Conservation (phyloP, 1,284 basidiomycete species). For the Malassezia equina region DNA sequence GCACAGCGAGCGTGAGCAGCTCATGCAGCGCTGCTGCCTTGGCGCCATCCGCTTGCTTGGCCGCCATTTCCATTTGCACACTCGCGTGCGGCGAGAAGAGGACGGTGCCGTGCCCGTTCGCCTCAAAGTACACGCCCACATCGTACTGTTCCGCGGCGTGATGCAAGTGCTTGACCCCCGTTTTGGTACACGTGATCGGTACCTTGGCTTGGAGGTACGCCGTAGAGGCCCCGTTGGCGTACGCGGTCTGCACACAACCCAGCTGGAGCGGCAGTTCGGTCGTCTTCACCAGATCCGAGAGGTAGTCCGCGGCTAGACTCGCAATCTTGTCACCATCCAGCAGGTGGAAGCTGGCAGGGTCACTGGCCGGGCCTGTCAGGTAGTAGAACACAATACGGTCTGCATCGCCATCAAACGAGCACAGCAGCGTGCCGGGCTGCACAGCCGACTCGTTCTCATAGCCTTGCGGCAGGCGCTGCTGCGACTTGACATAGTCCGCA, state of each 20-base stretch:
- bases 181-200: constrained; percentile 88
- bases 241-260: constrained; percentile 87
- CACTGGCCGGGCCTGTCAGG: constrained; percentile 50
- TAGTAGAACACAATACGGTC: constrained; percentile 96
- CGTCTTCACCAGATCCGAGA: constrained; percentile 69
- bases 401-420: constrained; percentile 92
- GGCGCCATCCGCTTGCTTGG: constrained; percentile 57
- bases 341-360: constrained; percentile 70
- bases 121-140: constrained; percentile 97
- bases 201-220: constrained; percentile 57
- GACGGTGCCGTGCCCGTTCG: constrained; percentile 96
- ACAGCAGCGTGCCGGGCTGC: constrained; percentile 61
- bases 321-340: constrained; percentile 99
- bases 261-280: constrained; percentile 38
- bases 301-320: constrained; percentile 80
- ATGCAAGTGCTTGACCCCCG: constrained; percentile 95
- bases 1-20: constrained; percentile 57
- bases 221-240: constrained; percentile 94
- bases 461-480: constrained; percentile 38
- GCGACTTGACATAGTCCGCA: constrained; percentile 93
- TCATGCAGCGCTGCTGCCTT: constrained; percentile 51
- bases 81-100: constrained; percentile 61
- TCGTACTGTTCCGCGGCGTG: constrained; percentile 90
- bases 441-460: constrained; percentile 32
- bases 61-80: constrained; percentile 53